Conservation (phyloP, 1,284 basidiomycete species). For the Ustilago curta region DNA sequence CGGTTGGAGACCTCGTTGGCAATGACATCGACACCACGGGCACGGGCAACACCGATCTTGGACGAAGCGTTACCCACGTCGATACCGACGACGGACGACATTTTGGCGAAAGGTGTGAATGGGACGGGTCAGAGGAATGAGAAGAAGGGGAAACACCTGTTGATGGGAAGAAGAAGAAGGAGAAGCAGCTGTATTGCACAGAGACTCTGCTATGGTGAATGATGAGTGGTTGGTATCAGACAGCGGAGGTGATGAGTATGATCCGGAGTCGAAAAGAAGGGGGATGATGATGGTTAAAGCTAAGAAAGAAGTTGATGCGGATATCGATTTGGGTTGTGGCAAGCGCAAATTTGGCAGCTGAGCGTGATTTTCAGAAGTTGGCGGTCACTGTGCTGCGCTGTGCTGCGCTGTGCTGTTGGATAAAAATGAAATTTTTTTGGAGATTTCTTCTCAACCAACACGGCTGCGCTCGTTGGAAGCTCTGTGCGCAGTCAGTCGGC, state of each 20-base stretch:
- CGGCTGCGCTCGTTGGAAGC: no score
- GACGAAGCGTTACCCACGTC: constrained; percentile 66
- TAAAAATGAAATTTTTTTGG: constrained; percentile 14
- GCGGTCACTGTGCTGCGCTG: constrained; percentile 1
- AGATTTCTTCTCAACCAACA: constrained; percentile 43
- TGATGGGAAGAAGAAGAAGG: no score
- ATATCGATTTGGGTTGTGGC: constrained; percentile 3
- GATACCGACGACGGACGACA: constrained; percentile 67
- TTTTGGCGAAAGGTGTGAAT: constrained; percentile 17
- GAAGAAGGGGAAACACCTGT: background rate
- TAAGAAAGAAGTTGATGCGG: constrained; percentile 3
- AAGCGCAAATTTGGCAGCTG: constrained; percentile 1
- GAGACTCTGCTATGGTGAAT: background rate
- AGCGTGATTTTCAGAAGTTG: background rate
- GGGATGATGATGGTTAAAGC: constrained; percentile 5
- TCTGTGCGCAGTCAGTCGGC: constrained; percentile 8
- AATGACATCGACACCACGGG: constrained; percentile 67
- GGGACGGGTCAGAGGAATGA: background rate
- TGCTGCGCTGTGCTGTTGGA: background rate
- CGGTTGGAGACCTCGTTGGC: constrained; percentile 69
- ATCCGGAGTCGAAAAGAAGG: background rate
- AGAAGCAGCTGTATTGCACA: constrained; percentile 17
- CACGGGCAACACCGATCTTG: constrained; percentile 68
- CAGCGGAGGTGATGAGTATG: constrained; percentile 8
- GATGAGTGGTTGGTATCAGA: background rate